Base-by-base conservation (phyloP, 2,329 filamentous ascomycete species). In the Anthostomella pinea region DNA sequence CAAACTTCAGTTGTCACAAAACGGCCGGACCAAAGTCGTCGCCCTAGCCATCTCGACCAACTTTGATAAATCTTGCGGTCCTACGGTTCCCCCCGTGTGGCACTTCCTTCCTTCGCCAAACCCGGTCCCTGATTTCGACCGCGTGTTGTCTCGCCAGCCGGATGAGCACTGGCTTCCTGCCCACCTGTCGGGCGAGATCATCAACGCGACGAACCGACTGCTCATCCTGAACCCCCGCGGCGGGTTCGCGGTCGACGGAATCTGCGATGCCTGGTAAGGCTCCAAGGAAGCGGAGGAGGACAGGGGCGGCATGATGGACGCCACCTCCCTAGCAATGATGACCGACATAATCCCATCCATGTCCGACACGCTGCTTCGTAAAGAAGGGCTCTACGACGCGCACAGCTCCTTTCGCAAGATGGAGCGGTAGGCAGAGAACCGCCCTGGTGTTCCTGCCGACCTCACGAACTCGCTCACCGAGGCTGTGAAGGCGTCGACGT, bases 341-440 rank as follows among this genome's bases (percentile, higher is more conserved):
- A 48, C 49, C 2, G 57, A 58, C 19, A 24, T 47, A 3, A 36
- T 54, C 10, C 54, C 52, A 3, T 54, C 50, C 15, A 54, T 57
- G 54, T 51, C 51, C 2, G 57, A 58, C 15, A 57, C 52, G 4
- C 46, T 59, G 1, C 19, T 52, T 10, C 47, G 35, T 5, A 57
- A 55, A 18, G 43, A 43, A 2, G 52, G 52, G 0, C 8, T 52
- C 2, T 58, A 54, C 15, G 54, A 60, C 13, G 51, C 49, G 0
- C 47, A 51, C 19, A 22, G 11, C 0, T 34, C 33, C 30, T 42
- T 33, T 8, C 15, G 10, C 1, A 41, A 45, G 11, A 31, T 42
- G 3, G 24, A 43, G 23, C 13, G n/a, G 5, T 58, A 53, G 54
- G 54, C 47, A 2, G 29, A 48, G 6, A 27, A 45, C 2, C 20